phyloP scores from a whole-genome alignment of 2,329 filamentous ascomycete species.

The Mycogone perniciosa region DNA sequence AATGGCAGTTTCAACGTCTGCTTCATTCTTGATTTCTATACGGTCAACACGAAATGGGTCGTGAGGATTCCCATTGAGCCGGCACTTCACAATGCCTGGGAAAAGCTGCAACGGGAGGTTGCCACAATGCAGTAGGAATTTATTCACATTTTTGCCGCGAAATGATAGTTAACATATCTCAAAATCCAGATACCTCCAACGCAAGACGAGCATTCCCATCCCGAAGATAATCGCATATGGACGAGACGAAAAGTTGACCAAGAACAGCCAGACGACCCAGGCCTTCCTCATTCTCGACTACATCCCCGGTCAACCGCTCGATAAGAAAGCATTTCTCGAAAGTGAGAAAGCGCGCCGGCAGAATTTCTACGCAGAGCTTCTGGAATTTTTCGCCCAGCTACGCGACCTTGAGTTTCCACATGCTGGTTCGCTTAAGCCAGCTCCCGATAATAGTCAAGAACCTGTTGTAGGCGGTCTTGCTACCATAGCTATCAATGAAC shows the following conservation, averaged over 20 bases:
- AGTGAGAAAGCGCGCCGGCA: conserved; percentile 2
- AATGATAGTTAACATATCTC: not conserved
- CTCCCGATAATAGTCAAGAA: not conserved
- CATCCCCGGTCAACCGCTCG: conserved; percentile 5
- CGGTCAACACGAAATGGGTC: conserved; percentile 8
- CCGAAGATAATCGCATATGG: conserved; percentile 14
- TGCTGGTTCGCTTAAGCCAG: not conserved
- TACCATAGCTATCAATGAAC: not conserved
- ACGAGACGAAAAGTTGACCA: conserved; percentile 1
- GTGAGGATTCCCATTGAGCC: conserved; percentile 15
- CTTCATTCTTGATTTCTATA: conserved; percentile 13
- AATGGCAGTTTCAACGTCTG: conserved; percentile 18
- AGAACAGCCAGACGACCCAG: conserved; percentile 4
- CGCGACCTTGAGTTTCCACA: not conserved
- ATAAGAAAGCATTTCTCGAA: not conserved
- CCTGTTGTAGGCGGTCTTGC: not conserved
- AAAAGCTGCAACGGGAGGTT: conserved; percentile 15
- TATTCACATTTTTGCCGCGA: not conserved
- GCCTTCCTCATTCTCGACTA: conserved; percentile 13
- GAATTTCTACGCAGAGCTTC: not conserved
- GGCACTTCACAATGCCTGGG: conserved; percentile 12
- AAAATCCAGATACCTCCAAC: conserved; percentile 8
- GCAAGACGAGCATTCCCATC: conserved; percentile 13
- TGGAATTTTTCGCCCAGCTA: not conserved
- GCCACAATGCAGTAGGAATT: conserved; percentile 11